phyloP scores from a whole-genome alignment of 1,284 basidiomycete genomes.

The Pseudozyma sp. region DNA sequence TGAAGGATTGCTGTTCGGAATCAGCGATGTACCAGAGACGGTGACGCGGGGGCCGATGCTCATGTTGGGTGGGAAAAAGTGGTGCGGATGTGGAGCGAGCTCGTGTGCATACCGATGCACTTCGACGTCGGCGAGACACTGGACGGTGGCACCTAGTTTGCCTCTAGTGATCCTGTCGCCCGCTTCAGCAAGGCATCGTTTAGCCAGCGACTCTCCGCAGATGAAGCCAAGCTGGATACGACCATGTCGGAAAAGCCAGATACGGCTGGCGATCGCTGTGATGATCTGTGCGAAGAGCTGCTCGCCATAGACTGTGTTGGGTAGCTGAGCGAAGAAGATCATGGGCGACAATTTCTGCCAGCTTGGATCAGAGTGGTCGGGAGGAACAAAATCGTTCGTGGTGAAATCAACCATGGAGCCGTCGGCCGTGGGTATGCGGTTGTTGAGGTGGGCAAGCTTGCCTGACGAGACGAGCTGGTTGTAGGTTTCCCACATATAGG shows the following conservation, averaged over 20 bases:
- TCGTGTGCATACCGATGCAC: conserved; percentile 38
- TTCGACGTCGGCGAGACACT: conserved; percentile 45
- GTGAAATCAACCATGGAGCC: conserved; percentile 28
- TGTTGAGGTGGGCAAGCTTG: conserved; percentile 52
- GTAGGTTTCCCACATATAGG: conserved; percentile 58
- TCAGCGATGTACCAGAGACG: conserved; percentile 27
- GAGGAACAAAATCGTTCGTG: conserved; percentile 17
- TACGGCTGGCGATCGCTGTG: conserved; percentile 53
- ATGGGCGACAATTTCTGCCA: conserved; percentile 53
- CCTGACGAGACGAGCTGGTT: conserved; percentile 39
- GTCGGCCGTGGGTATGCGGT: conserved; percentile 25
- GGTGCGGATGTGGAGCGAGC: conserved; percentile 43
- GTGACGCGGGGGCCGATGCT: conserved; percentile 58
- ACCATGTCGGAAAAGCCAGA: conserved; percentile 63
- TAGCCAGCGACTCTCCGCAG: conserved; percentile 59
- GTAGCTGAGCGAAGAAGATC: conserved; percentile 63
- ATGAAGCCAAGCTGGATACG: conserved; percentile 58
- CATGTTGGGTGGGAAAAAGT: conserved; percentile 58
- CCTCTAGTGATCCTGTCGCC: conserved; percentile 45
- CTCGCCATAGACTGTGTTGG: conserved; percentile 66
- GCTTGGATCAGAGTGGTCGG: conserved; percentile 31
- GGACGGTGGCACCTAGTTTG: conserved; percentile 56
- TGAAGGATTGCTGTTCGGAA: conserved; percentile 57
- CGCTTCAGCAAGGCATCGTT: conserved; percentile 50
- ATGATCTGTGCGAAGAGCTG: conserved; percentile 66